Conservation (phyloP, 2,329 filamentous ascomycete species). For the Aspergillus clavatus region DNA sequence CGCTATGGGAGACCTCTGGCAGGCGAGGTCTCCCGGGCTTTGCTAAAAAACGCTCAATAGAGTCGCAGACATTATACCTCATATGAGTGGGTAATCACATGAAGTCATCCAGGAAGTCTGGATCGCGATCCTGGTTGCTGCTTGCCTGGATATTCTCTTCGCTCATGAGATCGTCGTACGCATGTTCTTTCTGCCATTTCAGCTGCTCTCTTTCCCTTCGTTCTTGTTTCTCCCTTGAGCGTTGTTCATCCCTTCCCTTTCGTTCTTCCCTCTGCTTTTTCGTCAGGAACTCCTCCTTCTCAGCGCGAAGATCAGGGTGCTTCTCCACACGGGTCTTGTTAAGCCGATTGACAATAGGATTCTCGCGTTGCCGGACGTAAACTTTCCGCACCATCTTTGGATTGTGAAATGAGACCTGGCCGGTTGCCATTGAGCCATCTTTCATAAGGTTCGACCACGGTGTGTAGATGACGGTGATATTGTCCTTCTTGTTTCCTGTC, state of each 20-base stretch:
- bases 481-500: constrained; percentile 95
- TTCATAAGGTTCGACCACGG: constrained; percentile 97
- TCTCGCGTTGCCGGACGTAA: constrained; percentile 74
- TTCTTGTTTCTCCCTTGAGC: constrained; percentile 39
- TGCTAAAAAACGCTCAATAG: no score
- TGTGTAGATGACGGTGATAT: constrained; percentile 93
- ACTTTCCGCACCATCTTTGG: constrained; percentile 75
- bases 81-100: no score
- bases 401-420: constrained; percentile 94
- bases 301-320: constrained; percentile 74
- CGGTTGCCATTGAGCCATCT: constrained; percentile 89
- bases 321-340: constrained; percentile 94
- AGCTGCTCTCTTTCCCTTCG: constrained; percentile 76
- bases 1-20: no score
- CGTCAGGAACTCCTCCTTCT: constrained; percentile 71
- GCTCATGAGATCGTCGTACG: constrained; percentile 86
- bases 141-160: constrained; percentile 72
- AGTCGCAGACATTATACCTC: no score
- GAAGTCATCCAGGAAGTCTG: constrained; percentile 80
- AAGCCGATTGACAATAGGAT: constrained; percentile 89
- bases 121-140: constrained; percentile 79
- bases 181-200: constrained; percentile 95
- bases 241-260: constrained; percentile 37
- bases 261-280: constrained; percentile 66
- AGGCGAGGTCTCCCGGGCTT: no score